Evolutionary conservation across 805 yeast species (phyloP).

Genomic region (Hanseniaspora hatyaiensis): DNA sequence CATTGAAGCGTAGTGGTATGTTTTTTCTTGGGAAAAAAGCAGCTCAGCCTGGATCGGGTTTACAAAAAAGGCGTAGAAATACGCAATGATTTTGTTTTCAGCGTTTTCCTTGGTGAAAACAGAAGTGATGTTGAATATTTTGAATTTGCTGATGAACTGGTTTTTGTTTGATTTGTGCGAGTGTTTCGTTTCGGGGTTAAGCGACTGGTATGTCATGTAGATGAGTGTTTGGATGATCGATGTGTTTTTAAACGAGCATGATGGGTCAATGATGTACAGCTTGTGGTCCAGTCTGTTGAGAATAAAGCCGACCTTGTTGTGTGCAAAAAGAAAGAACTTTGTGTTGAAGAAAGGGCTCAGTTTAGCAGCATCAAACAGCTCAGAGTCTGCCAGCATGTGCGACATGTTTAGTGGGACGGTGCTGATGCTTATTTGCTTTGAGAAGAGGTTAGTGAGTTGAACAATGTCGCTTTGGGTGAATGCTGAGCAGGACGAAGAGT

Average conservation of each 20-base stretch:
- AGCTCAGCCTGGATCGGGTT: neutral
- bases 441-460: neutral
- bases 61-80: neutral
- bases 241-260: neutral
- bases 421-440: neutral
- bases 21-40: neutral
- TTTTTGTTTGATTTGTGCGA: no score
- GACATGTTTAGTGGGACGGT: neutral
- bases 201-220: neutral
- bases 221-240: neutral
- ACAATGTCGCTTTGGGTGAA: neutral
- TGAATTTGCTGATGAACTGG: neutral
- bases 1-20: neutral
- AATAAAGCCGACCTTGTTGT: neutral
- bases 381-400: neutral
- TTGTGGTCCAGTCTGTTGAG: neutral
- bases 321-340: neutral
- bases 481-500: neutral
- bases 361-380: neutral
- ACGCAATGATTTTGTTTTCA: neutral
- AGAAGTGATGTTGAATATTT: neutral
- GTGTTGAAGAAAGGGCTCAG: neutral
- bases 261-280: neutral
- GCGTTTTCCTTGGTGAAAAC: neutral
- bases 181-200: no score